A percentile compares a stretch with the other conserved stretches of the same genome.
These are phyloP conservation scores for Populus simonii DNA, from an alignment of 345 rosid genomes.

Conservation along the genomic window DNA sequence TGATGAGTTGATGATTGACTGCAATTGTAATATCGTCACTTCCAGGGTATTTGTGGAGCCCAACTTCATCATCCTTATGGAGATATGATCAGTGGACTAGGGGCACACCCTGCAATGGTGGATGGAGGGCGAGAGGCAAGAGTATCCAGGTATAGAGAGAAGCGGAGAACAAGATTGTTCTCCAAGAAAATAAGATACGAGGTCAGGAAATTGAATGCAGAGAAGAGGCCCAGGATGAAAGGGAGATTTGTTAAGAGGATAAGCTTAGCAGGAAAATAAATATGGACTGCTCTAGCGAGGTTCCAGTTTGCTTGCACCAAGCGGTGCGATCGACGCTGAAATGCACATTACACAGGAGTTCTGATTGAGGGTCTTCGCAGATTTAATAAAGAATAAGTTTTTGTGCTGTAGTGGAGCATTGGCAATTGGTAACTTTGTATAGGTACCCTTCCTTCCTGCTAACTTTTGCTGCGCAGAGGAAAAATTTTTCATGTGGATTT, in stretches of 20 bases:
- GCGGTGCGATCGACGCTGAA: not conserved
- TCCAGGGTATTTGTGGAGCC: conserved; percentile 33
- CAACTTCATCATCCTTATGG: conserved; percentile 20
- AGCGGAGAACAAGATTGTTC: conserved; percentile 80
- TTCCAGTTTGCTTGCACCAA: not conserved
- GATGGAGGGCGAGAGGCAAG: conserved; percentile 81
- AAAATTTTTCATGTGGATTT: no score
- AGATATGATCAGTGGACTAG: conserved; percentile 9
- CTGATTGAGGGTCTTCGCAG: not conserved
- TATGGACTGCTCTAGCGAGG: not conserved
- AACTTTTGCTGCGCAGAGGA: not conserved
- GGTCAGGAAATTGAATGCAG: conserved; percentile 87
- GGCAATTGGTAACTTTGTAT: no score
- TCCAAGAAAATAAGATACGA: conserved; percentile 96
- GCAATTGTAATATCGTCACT: not conserved
- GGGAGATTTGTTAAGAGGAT: conserved; percentile 93
- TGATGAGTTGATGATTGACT: not conserved
- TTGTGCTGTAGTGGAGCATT: not conserved
- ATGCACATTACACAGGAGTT: not conserved
- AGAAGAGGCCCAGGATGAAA: conserved; percentile 96
- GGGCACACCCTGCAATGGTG: conserved; percentile 19
- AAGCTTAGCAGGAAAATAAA: conserved; percentile 29
- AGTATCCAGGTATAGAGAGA: conserved; percentile 84
- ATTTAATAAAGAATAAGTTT: not conserved
- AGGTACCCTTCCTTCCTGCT: not conserved